Evolutionary conservation across 140 eudicot species (phyloP), one percentile per base, ranked within the genome.

Genomic region (Oenanthe javanica): DNA sequence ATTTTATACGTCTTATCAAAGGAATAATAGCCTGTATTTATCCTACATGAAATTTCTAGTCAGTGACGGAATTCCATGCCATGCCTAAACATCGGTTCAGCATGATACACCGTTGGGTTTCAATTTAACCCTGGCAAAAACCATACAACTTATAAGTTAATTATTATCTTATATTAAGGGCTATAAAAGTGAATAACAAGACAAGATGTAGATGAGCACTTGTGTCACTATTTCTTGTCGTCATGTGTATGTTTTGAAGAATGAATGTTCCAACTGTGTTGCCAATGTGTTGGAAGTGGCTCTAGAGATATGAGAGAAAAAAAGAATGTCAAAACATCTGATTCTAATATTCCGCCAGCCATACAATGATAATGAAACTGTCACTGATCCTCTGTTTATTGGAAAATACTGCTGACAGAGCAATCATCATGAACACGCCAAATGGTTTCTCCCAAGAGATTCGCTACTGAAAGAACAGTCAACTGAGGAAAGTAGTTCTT

Each of bases 361-460:
- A 77, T 36, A 63, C 69, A 52, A 13, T 12, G 4, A 48, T 6
- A 4, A 12, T 9, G 73, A 42, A 43, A 3, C 25, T 43, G 81
- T 59, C 57, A 12, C 73, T 5, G 38, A 66, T 82, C 79, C 73
- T 31, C 48, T 77, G 23, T 45, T 92, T 86, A 95, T 87, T 89
- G 94, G 79, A 95, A 95, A 70, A 95, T 95, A 86, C 99, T 95
- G 81, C 97, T 95, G 47, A 95, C 97, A 13, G 97, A 92, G 78
- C 86, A 89, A 82, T 95, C 99, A 73, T 89, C 97, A 57, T 95
- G 99, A 81, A 95, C 90, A 69, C 99, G 95, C 99, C 99, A 92
- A 79, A 95, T 95, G 42, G 99, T 95, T 79, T 95, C 99, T 61
- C 97, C 99, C 92, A 95, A 78, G 27, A 95, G 87, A 87, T 90